Conservation (phyloP, 345 rosid species). For the Dovyalis caffra region DNA sequence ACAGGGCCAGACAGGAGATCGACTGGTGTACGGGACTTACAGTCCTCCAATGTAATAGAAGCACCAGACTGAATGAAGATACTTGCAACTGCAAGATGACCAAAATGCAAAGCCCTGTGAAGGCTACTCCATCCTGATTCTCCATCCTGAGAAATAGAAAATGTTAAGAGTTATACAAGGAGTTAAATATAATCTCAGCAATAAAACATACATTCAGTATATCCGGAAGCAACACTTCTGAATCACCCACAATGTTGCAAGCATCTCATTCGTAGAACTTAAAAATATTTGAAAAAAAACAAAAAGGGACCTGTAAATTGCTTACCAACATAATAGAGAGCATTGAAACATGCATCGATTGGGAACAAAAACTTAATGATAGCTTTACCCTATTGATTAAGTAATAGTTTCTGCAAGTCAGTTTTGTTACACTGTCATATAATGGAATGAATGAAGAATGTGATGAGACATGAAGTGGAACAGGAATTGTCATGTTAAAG, state of each 20-base stretch:
- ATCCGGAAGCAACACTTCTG: neutral
- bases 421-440: too few relatives aligned
- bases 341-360: neutral
- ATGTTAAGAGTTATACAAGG: conserved; percentile 3
- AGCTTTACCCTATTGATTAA: neutral
- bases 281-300: too few relatives aligned
- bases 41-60: conserved; percentile 66
- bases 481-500: too few relatives aligned
- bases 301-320: too few relatives aligned
- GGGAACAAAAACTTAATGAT: neutral
- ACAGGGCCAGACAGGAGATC: conserved; percentile 96
- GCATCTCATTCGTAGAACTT: neutral
- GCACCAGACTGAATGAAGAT: conserved; percentile 77
- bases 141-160: conserved; percentile 71
- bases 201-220: neutral
- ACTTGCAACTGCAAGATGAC: conserved; percentile 97
- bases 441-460: too few relatives aligned
- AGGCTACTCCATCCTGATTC: conserved; percentile 99
- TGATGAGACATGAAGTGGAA: too few relatives aligned
- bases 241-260: neutral
- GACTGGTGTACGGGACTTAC: conserved; percentile 67
- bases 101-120: conserved; percentile 94
- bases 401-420: neutral
- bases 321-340: too few relatives aligned
- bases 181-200: neutral